Base-by-base conservation (phyloP, 2,329 filamentous ascomycete genomes). In the Microdochium bolleyi region DNA sequence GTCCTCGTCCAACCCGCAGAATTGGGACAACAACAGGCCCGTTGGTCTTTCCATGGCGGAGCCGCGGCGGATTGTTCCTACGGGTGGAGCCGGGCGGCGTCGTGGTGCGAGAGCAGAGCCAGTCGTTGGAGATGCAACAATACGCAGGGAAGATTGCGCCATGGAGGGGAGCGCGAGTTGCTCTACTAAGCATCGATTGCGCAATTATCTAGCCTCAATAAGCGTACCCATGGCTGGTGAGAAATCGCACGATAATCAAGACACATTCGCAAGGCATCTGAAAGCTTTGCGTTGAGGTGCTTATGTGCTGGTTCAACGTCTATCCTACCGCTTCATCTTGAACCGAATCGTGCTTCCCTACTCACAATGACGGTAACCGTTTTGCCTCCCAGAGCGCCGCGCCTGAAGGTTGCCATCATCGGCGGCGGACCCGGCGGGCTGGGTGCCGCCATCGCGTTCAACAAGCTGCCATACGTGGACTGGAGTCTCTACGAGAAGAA, bases 401-500 rank as follows among this genome's bases (percentile, higher is more conserved):
- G 56, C 27, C 50, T 62, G 22, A 57, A 54, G 2, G 59, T 63
- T n/a, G 61, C 61, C 19, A 53, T 63, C 3, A 54, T 63, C 24
- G 61, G 61, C 8, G 59, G 60, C 21, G 60, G 61, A 2, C 61
- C 61, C 1, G 60, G 61, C 1, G 60, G 61, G 1, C 54, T 78
- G 1, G 72, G 66, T 8, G 67, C 72, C 2, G 74, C 73, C 3
- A 76, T 78, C 49, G 72, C 71, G 1, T 60, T 78, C 1, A 71
- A 68, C 1, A 58, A 66, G 38, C 57, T 75, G 2, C 67, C 70
- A 0, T 68, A 73, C 37, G 61, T 77, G 9, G 59, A 71, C 19
- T 67, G 74, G 2, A 67, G 61, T 0, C 56, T 77, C 1, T 78
- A 74, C 51, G 75, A 78, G 54, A 68, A 76, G 53, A 72, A 72